Evolutionary conservation across 169 alveolate species (phyloP).

Genomic region (Toxoplasma gondii): DNA sequence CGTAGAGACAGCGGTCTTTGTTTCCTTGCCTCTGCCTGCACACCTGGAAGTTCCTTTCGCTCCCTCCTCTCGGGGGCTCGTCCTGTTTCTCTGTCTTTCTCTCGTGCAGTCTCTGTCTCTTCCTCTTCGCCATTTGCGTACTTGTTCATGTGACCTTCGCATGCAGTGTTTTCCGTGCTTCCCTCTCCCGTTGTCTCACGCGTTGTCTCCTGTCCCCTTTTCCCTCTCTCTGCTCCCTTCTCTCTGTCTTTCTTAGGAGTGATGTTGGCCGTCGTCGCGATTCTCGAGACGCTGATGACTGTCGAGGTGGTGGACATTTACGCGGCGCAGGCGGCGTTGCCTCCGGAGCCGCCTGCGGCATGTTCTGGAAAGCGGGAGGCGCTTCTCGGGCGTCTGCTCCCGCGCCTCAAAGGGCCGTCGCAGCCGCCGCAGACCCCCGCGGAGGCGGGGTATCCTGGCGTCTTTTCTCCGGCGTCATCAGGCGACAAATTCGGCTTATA

Average conservation of each 20-base stretch:
- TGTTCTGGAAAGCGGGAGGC: not conserved
- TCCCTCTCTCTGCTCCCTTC: too few relatives aligned
- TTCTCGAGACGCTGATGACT: slow-evolving; percentile 4
- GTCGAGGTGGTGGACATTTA: not conserved
- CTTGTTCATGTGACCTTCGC: not conserved
- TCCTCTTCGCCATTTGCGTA: not conserved
- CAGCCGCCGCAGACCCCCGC: not conserved
- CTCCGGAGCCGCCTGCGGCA: not conserved
- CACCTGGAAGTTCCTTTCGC: too few relatives aligned
- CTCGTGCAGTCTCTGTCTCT: too few relatives aligned
- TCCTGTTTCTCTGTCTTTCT: too few relatives aligned
- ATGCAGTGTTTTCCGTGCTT: too few relatives aligned
- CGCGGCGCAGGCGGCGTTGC: slow-evolving; percentile 16
- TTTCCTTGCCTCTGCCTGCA: too few relatives aligned
- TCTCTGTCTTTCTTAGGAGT: too few relatives aligned
- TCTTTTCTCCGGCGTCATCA: not conserved
- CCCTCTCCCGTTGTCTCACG: too few relatives aligned
- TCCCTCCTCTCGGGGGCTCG: too few relatives aligned
- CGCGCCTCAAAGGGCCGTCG: not conserved
- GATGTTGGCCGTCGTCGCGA: not conserved
- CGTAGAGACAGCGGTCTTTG: too few relatives aligned
- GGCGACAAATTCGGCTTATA: not conserved
- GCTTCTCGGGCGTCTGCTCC: not conserved
- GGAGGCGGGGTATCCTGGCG: not conserved
- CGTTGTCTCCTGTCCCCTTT: too few relatives aligned